A percentile compares a stretch with the other conserved stretches of the same genome.
Conservation (phyloP, 495 filamentous ascomycete species). For the Penicillium ochrochloron region DNA sequence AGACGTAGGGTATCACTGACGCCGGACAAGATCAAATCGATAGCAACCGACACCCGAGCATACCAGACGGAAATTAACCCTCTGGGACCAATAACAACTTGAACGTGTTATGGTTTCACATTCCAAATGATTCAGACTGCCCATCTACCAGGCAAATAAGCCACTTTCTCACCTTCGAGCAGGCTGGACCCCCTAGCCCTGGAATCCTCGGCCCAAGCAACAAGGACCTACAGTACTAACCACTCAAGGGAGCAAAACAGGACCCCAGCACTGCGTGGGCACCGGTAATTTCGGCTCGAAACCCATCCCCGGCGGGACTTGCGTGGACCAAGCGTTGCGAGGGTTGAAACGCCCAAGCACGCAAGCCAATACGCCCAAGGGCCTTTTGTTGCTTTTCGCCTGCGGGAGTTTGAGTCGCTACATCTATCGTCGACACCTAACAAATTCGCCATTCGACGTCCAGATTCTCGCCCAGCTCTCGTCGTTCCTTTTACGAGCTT, state of each 20-base stretch:
- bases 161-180: not conserved
- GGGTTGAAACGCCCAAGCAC: constrained; percentile 5
- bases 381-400: not conserved
- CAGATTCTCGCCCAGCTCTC: constrained; percentile 26
- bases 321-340: not conserved
- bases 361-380: not conserved
- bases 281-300: not conserved
- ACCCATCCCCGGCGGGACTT: not conserved
- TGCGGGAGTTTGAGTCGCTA: not conserved
- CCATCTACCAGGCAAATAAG: not conserved
- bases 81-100: too few species aligned
- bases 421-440: constrained; percentile 16
- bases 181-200: not conserved
- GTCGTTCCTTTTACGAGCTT: constrained; percentile 26
- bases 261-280: not conserved
- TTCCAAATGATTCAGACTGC: constrained; percentile 10
- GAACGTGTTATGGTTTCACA: not conserved
- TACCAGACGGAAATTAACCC: not conserved
- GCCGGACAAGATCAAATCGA: not conserved
- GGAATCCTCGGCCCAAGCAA: not conserved
- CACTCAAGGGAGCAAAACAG: constrained; percentile 7
- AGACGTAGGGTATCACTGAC: not conserved
- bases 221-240: not conserved
- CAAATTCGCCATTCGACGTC: constrained; percentile 10
- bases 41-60: not conserved